Percentiles rank a stretch among this genome's conserved stretches.
Evolutionary conservation across 106 monocot genomes (phyloP).

Genomic region (Narthecium ossifragum): DNA sequence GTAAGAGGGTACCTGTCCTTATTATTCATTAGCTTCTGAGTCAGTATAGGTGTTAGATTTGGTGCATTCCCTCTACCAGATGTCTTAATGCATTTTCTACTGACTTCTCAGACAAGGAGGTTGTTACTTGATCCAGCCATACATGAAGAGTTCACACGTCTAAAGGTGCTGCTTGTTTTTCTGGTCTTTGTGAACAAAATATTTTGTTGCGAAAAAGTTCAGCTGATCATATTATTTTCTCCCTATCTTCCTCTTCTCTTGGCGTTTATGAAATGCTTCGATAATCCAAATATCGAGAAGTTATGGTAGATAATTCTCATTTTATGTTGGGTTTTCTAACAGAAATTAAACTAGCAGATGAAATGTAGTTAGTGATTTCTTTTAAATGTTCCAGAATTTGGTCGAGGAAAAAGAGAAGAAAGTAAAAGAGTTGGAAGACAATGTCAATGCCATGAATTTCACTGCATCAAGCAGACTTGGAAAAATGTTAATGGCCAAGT

Average conservation of each 20-base stretch:
- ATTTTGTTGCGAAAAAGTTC: too few relatives aligned
- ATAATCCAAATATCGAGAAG: too few relatives aligned
- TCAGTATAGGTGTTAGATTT: too few relatives aligned
- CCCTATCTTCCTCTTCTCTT: too few relatives aligned
- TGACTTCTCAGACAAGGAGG: constrained; percentile 58
- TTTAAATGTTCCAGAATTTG: constrained; percentile 46
- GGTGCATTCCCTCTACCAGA: too few relatives aligned
- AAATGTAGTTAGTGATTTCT: too few relatives aligned
- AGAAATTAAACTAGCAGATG: too few relatives aligned
- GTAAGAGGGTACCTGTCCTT: too few relatives aligned
- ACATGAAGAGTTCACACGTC: constrained; percentile 93
- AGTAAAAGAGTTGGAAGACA: constrained; percentile 93
- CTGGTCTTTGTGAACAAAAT: background rate
- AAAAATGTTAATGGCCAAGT: constrained; percentile 95
- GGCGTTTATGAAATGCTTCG: too few relatives aligned
- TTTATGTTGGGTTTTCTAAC: too few relatives aligned
- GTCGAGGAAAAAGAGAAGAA: constrained; percentile 97
- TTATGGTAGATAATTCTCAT: background rate
- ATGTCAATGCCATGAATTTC: constrained; percentile 90
- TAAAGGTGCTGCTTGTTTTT: constrained; percentile 55
- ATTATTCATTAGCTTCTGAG: too few relatives aligned
- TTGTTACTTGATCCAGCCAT: constrained; percentile 96
- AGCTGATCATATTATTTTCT: background rate
- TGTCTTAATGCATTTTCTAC: background rate
- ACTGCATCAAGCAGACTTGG: constrained; percentile 80